These are phyloP conservation scores for Hawksworthiomyces lignivorus DNA, from an alignment of 2,329 filamentous ascomycete genomes.

Conservation along the genomic window DNA sequence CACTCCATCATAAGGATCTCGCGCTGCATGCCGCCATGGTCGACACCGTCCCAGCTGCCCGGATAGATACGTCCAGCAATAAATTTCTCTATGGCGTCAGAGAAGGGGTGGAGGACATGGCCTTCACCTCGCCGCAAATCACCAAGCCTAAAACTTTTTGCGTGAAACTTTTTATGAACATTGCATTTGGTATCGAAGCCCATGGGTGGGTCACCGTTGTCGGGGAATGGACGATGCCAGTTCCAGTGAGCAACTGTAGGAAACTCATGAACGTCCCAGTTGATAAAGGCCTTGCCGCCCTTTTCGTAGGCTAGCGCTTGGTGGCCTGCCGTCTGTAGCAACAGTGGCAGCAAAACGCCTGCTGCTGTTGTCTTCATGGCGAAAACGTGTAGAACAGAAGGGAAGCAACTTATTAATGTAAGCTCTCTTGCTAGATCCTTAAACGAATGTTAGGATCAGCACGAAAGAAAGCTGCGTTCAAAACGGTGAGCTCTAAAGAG, in stretches of 20 bases:
- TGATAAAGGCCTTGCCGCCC: slow-evolving; percentile 15
- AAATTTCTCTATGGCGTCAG: slow-evolving; percentile 20
- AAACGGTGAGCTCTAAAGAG: too few species aligned
- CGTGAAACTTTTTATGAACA: slow-evolving; percentile 19
- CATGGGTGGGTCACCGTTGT: slow-evolving; percentile 20
- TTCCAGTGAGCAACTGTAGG: slow-evolving; percentile 22
- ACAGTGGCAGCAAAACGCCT: neutral
- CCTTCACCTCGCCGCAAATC: slow-evolving; percentile 16
- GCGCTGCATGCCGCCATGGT: slow-evolving; percentile 29
- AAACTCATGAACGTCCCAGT: slow-evolving; percentile 22
- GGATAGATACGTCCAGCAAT: slow-evolving; percentile 23
- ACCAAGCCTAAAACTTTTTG: slow-evolving; percentile 22
- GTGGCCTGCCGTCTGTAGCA: neutral
- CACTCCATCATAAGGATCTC: slow-evolving; percentile 32
- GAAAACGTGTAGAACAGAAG: too few species aligned
- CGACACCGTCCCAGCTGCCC: slow-evolving; percentile 34
- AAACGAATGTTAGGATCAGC: too few species aligned
- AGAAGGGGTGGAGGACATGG: slow-evolving; percentile 19
- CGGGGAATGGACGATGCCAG: slow-evolving; percentile 24
- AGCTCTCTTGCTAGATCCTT: too few species aligned
- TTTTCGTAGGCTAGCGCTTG: neutral
- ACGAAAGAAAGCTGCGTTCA: too few species aligned
- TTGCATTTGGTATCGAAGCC: slow-evolving; percentile 24
- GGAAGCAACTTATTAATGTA: too few species aligned
- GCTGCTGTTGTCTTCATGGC: neutral